These are phyloP conservation scores for Bipolaris sorokiniana DNA, from an alignment of 2,329 filamentous ascomycete genomes.

Conservation along the genomic window DNA sequence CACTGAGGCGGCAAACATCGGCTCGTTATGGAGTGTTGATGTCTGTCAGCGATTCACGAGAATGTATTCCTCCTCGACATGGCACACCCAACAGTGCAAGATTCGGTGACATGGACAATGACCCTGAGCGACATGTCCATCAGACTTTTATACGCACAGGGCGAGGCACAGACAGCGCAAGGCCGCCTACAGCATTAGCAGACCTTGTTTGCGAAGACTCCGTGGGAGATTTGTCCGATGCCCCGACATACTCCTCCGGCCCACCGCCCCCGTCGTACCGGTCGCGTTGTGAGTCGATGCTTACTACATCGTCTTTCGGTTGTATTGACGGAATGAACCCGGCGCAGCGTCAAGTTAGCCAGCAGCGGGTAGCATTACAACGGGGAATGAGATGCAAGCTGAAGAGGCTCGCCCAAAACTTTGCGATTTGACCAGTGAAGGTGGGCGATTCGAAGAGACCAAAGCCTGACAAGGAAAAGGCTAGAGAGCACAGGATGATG, in stretches of 20 bases:
- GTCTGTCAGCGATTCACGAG: slow-evolving; percentile 4
- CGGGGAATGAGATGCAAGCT: slow-evolving; percentile 37
- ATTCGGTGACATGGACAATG: slow-evolving; percentile 20
- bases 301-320: slow-evolving; percentile 45
- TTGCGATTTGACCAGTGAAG: slow-evolving; percentile 19
- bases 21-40: slow-evolving; percentile 6
- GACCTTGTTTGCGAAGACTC: slow-evolving; percentile 35
- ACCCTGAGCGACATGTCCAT: slow-evolving; percentile 27
- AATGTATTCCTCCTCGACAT: slow-evolving; percentile 9
- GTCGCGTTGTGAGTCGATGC: slow-evolving; percentile 38
- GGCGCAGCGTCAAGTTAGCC: slow-evolving; percentile 35
- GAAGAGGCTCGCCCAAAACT: slow-evolving; percentile 36
- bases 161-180: slow-evolving; percentile 17
- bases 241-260: slow-evolving; percentile 43
- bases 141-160: slow-evolving; percentile 17
- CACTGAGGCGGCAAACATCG: slow-evolving; percentile 12
- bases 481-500: background rate
- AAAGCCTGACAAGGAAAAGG: background rate
- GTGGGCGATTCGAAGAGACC: background rate
- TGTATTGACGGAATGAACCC: slow-evolving; percentile 44
- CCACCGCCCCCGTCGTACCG: slow-evolving; percentile 43
- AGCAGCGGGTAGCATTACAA: slow-evolving; percentile 29
- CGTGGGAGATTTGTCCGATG: slow-evolving; percentile 41
- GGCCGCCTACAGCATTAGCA: slow-evolving; percentile 24
- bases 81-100: slow-evolving; percentile 21